Conservation (phyloP, 2,329 filamentous ascomycete species). For the Penicillium oxalicum region DNA sequence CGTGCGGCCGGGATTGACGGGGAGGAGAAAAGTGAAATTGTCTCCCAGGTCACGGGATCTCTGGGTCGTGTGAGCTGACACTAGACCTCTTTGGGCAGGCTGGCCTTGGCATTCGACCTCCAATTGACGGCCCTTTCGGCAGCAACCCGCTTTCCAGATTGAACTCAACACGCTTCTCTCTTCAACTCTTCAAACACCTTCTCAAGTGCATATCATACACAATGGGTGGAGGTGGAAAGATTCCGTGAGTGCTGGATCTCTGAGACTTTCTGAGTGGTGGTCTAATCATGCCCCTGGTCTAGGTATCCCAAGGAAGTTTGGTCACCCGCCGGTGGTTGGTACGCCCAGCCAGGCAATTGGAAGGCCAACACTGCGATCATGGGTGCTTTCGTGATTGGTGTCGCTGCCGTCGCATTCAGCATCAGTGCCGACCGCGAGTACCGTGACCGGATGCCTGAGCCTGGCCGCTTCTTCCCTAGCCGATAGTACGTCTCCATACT, state of each 20-base stretch:
- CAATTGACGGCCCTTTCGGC: constrained; percentile 28
- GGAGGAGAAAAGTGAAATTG: constrained; percentile 36
- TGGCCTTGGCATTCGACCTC: constrained; percentile 26
- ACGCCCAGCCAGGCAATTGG: constrained; percentile 92
- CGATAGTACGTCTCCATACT: constrained; percentile 59
- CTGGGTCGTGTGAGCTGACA: constrained; percentile 27
- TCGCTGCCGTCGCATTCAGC: constrained; percentile 63
- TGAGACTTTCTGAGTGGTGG: constrained; percentile 13
- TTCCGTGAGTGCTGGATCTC: constrained; percentile 54
- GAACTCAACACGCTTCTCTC: constrained; percentile 20
- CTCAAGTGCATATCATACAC: constrained; percentile 26
- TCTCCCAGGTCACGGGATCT: constrained; percentile 34
- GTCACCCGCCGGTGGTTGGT: constrained; percentile 98
- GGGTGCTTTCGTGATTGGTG: constrained; percentile 60
- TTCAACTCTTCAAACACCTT: constrained; percentile 16
- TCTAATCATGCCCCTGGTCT: constrained; percentile 22
- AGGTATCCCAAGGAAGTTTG: constrained; percentile 99
- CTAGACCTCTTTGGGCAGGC: constrained; percentile 24
- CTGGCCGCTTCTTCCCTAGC: constrained; percentile 73
- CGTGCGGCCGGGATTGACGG: constrained; percentile 16
- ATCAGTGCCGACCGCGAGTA: constrained; percentile 68
- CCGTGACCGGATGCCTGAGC: constrained; percentile 69
- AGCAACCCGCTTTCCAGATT: constrained; percentile 23
- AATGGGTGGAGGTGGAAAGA: constrained; percentile 73
- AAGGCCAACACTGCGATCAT: constrained; percentile 80